Conservation (phyloP, 208 protist genomes). For the Leishmania braziliensis region DNA sequence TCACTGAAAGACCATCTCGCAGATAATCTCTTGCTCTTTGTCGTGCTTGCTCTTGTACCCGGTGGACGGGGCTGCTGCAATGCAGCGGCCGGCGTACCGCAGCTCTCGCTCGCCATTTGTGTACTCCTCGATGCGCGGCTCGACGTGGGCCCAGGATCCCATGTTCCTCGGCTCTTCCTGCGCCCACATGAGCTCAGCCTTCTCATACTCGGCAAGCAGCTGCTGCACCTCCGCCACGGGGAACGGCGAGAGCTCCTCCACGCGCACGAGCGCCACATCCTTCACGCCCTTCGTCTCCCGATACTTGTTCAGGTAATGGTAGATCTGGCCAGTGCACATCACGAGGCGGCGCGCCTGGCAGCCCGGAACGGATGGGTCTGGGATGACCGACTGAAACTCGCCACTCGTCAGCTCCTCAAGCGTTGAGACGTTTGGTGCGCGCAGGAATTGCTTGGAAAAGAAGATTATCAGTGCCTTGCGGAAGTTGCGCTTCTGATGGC, state of each 20-base stretch:
- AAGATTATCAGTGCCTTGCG: slow-evolving; percentile 98
- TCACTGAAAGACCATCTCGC: slow-evolving; percentile 38
- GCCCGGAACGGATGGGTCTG: slow-evolving; percentile 62
- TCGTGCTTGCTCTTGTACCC: slow-evolving; percentile 79
- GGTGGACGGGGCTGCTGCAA: slow-evolving; percentile 62
- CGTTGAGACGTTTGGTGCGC: slow-evolving; percentile 84
- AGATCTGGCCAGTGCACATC: slow-evolving; percentile 98
- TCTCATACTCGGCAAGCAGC: slow-evolving; percentile 81
- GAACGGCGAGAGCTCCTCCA: slow-evolving; percentile 98
- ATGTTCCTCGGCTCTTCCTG: slow-evolving; percentile 99
- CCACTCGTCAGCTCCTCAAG: slow-evolving; percentile 57
- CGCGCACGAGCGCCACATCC: slow-evolving; percentile 89
- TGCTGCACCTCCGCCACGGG: slow-evolving; percentile 93
- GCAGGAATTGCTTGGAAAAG: slow-evolving; percentile 92
- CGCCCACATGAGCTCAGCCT: slow-evolving; percentile 94
- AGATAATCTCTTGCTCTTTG: slow-evolving; percentile 73
- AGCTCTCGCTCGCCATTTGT: slow-evolving; percentile 63
- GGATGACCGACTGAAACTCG: slow-evolving; percentile 83
- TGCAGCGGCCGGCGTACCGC: slow-evolving; percentile 62
- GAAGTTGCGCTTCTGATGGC: slow-evolving; percentile 98
- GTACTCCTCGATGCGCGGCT: slow-evolving; percentile 82
- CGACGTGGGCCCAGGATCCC: slow-evolving; percentile 92
- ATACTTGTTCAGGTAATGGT: slow-evolving; percentile 92
- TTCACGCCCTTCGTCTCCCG: slow-evolving; percentile 63
- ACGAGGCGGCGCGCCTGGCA: slow-evolving; percentile 89